phyloP scores from a whole-genome alignment of 2,329 filamentous ascomycete species.

The Aspergillus brasiliensis region DNA sequence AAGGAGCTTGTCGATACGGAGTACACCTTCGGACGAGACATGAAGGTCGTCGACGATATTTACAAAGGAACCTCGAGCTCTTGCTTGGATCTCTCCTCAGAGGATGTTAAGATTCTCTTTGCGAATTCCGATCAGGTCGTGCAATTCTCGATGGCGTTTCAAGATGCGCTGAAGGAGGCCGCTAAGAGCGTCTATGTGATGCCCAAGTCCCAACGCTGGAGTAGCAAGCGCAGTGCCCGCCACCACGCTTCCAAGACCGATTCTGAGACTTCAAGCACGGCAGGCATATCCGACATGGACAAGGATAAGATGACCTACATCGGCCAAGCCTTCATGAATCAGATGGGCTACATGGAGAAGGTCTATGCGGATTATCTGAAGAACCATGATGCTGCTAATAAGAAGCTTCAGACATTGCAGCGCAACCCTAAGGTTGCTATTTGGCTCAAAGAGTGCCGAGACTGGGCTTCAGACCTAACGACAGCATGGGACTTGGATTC shows the following conservation, averaged over 20 bases:
- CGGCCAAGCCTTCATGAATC: conserved; percentile 60
- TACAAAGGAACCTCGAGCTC: conserved; percentile 91
- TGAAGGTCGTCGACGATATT: conserved; percentile 97
- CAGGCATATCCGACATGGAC: conserved; percentile 50
- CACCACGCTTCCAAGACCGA: conserved; percentile 36
- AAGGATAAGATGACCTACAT: conserved; percentile 62
- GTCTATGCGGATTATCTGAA: conserved; percentile 67
- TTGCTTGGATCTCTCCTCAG: conserved; percentile 74
- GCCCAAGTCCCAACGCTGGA: conserved; percentile 56
- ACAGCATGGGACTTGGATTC: conserved; percentile 94
- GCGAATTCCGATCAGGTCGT: conserved; percentile 91
- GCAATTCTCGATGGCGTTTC: conserved; percentile 77
- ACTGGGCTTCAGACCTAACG: conserved; percentile 88
- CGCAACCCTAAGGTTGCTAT: conserved; percentile 64
- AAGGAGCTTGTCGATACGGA: conserved; percentile 94
- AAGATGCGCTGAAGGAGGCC: conserved; percentile 77
- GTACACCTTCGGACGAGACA: conserved; percentile 84
- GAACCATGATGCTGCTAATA: conserved; percentile 66
- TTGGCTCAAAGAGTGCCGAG: conserved; percentile 91
- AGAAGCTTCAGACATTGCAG: conserved; percentile 56
- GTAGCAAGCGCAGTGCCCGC: conserved; percentile 52
- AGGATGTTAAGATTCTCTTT: conserved; percentile 88
- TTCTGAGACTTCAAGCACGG: conserved; percentile 27
- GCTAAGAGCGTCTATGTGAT: conserved; percentile 78
- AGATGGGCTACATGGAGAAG: conserved; percentile 62